Evolutionary conservation across 306 rosid genomes (phyloP), one percentile per base, ranked within the genome.

Genomic region (Vigna angularis): DNA sequence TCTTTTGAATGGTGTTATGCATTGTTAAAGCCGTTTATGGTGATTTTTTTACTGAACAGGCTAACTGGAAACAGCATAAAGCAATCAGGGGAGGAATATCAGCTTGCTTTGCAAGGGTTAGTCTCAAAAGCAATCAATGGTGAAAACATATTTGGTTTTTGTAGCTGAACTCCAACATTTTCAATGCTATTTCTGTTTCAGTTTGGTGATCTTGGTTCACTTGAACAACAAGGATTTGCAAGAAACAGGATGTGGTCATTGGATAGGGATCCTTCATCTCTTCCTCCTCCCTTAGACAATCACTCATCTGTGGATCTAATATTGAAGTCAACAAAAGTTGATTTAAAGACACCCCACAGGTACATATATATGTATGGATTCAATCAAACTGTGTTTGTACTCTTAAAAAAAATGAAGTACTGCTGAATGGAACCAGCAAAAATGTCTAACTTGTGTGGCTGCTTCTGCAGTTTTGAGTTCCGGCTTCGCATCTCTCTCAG

Each of bases 41-140:
- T 47, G 40, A 77, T 72, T 72, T 79, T 26, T 62, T 36, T 79
- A 32, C 12, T 79, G 38, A 44, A 44, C 88, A 91, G 97, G 88
- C 88, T 57, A 83, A 84, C 36, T 52, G 88, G 87, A 90, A 90
- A 81, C 88, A 88, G 30, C 88, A 79, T 20, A 90, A 85, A 87
- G 88, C 90, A 71, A 87, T 90, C 78, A 88, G 90, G 81, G 97
- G 97, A 83, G 97, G 97, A 5, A 88, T 92, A 75, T 81, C 91
- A 18, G 86, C 88, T 45, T 87, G 86, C 82, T 85, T 90, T 71
- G 91, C 91, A 34, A 79, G 82, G 93, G 97, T 92, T 67, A 62
- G 86, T 84, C 47, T 26, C 32, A 57, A 71, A 26, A 26, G 28
- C 3, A 26, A 26, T 26, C 28, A 2, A 0, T 44, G 18, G 7